Conservation (phyloP, 2,329 filamentous ascomycete species). For the Trichoderma sp. region DNA sequence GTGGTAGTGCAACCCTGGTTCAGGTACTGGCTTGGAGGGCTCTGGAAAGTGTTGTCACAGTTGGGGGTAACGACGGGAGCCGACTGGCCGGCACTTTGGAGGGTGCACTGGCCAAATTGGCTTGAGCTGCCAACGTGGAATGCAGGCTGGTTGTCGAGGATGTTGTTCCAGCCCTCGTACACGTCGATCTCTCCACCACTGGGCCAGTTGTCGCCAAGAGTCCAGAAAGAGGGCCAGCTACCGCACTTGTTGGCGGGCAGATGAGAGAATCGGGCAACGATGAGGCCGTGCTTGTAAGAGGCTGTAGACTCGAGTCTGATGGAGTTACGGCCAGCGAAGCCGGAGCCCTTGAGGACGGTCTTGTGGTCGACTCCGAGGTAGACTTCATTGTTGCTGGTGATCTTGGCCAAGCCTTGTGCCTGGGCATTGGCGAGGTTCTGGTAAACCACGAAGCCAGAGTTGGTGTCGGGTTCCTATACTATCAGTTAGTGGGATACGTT, state of each 20-base stretch:
- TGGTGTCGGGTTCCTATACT: slow-evolving; percentile 55
- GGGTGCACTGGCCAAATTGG: slow-evolving; percentile 40
- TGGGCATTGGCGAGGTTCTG: slow-evolving; percentile 39
- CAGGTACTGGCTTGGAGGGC: slow-evolving; percentile 36
- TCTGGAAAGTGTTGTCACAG: slow-evolving; percentile 45
- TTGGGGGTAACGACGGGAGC: slow-evolving; percentile 39
- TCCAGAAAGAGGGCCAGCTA: slow-evolving; percentile 70
- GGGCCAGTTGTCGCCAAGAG: slow-evolving; percentile 59
- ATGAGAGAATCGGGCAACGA: slow-evolving; percentile 69
- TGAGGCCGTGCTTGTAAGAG: slow-evolving; percentile 64
- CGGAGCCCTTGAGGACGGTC: slow-evolving; percentile 29
- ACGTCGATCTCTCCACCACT: slow-evolving; percentile 66
- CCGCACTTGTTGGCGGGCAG: slow-evolving; percentile 68
- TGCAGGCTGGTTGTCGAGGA: slow-evolving; percentile 57
- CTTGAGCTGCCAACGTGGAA: slow-evolving; percentile 52
- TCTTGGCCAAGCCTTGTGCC: slow-evolving; percentile 39
- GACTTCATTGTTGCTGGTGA: slow-evolving; percentile 36
- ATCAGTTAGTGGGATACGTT: neutral
- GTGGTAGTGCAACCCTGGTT: slow-evolving; percentile 46
- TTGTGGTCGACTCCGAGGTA: slow-evolving; percentile 45
- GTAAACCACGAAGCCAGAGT: slow-evolving; percentile 65
- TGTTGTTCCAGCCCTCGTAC: slow-evolving; percentile 65
- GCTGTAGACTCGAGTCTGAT: slow-evolving; percentile 66
- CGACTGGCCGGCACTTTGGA: slow-evolving; percentile 37
- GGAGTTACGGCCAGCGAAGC: slow-evolving; percentile 50